Evolutionary conservation across 2,329 filamentous ascomycete species (phyloP).

Genomic region (Ambrosiella beaveri): DNA sequence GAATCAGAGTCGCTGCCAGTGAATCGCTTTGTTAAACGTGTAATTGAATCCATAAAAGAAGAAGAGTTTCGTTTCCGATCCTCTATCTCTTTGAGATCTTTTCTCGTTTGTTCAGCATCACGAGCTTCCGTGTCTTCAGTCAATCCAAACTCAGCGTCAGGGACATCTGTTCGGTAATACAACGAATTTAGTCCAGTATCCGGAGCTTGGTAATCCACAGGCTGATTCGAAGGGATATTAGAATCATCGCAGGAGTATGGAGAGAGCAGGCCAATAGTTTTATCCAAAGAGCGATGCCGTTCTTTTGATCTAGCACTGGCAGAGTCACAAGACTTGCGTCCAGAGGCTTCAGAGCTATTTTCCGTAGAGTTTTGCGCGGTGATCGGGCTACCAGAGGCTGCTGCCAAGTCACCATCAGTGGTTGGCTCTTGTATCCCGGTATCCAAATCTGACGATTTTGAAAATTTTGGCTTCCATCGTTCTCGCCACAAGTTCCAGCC

Average conservation of each 20-base stretch:
- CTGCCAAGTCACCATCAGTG: not conserved
- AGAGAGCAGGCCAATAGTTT: not conserved
- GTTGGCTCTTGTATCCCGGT: not conserved
- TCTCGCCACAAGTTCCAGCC: constrained; percentile 8
- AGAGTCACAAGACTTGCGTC: not conserved
- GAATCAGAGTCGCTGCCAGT: constrained; percentile 4
- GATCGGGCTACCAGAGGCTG: not conserved
- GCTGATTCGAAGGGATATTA: not conserved
- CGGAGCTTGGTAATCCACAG: constrained; percentile 4
- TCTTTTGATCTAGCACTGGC: not conserved
- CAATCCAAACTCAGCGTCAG: constrained; percentile 13
- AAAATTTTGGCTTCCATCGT: not conserved
- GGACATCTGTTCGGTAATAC: constrained; percentile 13
- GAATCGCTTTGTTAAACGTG: constrained; percentile 5
- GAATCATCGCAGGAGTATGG: not conserved
- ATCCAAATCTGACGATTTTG: not conserved
- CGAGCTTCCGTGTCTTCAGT: not conserved
- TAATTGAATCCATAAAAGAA: constrained; percentile 5
- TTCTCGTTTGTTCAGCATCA: constrained; percentile 8
- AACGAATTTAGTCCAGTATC: constrained; percentile 6
- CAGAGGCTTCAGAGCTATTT: not conserved
- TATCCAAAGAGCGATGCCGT: not conserved
- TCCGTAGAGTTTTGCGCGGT: not conserved
- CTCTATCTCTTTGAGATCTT: not conserved
- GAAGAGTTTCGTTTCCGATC: not conserved